Evolutionary conservation across 257 asterid species (phyloP), one percentile per base, ranked within the genome.

Genomic region (Nicotiana benthamiana): DNA sequence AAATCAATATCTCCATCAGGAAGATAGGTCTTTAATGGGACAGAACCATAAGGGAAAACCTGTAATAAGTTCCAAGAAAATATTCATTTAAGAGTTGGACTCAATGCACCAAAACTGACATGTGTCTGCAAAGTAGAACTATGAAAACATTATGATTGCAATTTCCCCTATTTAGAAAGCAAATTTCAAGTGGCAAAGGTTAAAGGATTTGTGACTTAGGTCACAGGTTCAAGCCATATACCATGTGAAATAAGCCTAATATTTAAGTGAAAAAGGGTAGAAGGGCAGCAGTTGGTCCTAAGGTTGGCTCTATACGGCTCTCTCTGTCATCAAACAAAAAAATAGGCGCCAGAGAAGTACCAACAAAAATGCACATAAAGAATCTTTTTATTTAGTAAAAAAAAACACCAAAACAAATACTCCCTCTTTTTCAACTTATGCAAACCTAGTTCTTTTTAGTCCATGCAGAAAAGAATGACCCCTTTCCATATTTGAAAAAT

Each of bases 1-100:
- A 96, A 87, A 83, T 96, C 99, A 75, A 96, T 94, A 84, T 96
- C 99, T 84, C 99, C 99, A 84, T 94, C 98, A 2, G 99, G 98
- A 75, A 96, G 97, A 87, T 91, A 96, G 40, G 97, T 96, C 87
- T 90, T 96, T 77, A 96, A 83, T 24, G 99, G 98, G 82, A 96
- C 97, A 18, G 99, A 96, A 65, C 99, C 97, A 72, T 94, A 96
- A 46, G 97, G 91, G 72, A 92, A 89, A 68, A 94, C 97, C 99
- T 96, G 92, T 48, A 32, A 63, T 79, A 27, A 18, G 60, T 72
- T 72, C 78, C 60, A 74, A 15, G 7, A 46, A 24, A 6, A 74
- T 32, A 48, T 74, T 24, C 30, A 46, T 74, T 74, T 3, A 74
- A 74, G 40, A 74, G 11, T 48, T 72, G 60, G 61, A 48, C 60